Evolutionary conservation across 1,284 basidiomycete genomes (phyloP).

Genomic region (Thelephora terrestris): DNA sequence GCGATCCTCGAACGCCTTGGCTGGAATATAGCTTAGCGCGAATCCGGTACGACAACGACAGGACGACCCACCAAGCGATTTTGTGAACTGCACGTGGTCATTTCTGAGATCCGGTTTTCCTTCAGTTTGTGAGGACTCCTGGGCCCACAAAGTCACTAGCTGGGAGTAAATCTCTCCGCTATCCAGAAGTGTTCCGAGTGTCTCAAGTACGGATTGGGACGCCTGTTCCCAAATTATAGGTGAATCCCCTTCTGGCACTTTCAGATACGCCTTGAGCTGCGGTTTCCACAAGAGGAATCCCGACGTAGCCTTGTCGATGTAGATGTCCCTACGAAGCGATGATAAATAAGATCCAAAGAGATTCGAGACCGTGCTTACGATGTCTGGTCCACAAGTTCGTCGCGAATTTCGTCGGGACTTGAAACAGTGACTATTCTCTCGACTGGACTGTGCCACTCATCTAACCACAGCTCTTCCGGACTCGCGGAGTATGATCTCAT

Average conservation of each 20-base stretch:
- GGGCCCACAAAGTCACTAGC: constrained; percentile 54
- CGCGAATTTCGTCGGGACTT: constrained; percentile 38
- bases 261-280: constrained; percentile 60
- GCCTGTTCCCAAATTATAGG: constrained; percentile 56
- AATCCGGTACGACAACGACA: constrained; percentile 5
- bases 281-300: constrained; percentile 85
- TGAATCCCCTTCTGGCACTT: constrained; percentile 33
- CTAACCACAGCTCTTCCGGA: constrained; percentile 66
- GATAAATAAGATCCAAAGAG: constrained; percentile 14
- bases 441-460: constrained; percentile 74
- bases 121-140: constrained; percentile 54
- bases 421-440: constrained; percentile 41
- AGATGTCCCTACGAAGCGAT: constrained; percentile 32
- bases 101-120: constrained; percentile 45
- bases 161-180: constrained; percentile 52
- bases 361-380: constrained; percentile 12
- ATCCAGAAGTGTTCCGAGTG: constrained; percentile 41
- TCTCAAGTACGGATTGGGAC: constrained; percentile 51
- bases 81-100: constrained; percentile 61
- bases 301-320: constrained; percentile 72
- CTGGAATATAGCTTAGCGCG: constrained; percentile 25
- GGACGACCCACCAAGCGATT: constrained; percentile 46
- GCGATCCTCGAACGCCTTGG: constrained; percentile 54
- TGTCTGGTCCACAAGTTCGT: constrained; percentile 33
- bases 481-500: constrained; percentile 71